Percentiles rank a stretch among this genome's conserved stretches.
Evolutionary conservation across 2,329 filamentous ascomycete genomes (phyloP).

Genomic region (Helotiales sp.): DNA sequence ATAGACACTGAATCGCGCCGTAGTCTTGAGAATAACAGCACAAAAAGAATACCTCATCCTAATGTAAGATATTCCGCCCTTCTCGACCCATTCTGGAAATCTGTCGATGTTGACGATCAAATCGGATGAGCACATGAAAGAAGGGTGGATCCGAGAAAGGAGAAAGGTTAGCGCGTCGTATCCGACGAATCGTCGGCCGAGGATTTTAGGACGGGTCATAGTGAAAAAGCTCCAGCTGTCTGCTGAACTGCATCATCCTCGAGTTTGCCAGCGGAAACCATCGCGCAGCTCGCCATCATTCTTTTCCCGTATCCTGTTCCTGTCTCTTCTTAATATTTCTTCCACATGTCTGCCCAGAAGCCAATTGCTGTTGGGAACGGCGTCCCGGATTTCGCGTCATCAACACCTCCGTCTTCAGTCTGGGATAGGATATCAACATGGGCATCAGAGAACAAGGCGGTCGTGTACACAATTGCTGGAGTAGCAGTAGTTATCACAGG

Average conservation of each 20-base stretch:
- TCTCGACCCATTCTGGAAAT: too few species aligned
- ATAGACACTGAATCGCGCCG: too few species aligned
- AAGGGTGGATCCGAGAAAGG: too few species aligned
- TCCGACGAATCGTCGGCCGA: background rate
- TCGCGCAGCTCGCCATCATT: constrained; percentile 21
- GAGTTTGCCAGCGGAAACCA: constrained; percentile 17
- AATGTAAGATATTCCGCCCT: too few species aligned
- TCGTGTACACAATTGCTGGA: constrained; percentile 94
- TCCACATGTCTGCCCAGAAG: constrained; percentile 31
- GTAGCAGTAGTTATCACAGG: constrained; percentile 89
- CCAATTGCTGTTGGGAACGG: constrained; percentile 28
- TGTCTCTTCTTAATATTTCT: constrained; percentile 28
- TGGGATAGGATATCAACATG: constrained; percentile 91
- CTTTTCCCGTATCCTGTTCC: constrained; percentile 20
- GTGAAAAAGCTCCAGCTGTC: background rate
- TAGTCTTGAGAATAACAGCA: too few species aligned
- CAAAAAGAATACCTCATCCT: too few species aligned
- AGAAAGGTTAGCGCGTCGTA: background rate
- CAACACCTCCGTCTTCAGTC: constrained; percentile 34
- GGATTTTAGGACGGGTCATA: background rate
- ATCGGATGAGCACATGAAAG: background rate
- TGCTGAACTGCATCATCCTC: constrained; percentile 17
- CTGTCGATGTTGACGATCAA: background rate
- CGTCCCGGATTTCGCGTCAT: constrained; percentile 34
- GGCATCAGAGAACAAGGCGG: constrained; percentile 93